Evolutionary conservation across 2,329 filamentous ascomycete species (phyloP), one percentile per base, ranked within the genome.

Genomic region (Diaporthe ilicicola): DNA sequence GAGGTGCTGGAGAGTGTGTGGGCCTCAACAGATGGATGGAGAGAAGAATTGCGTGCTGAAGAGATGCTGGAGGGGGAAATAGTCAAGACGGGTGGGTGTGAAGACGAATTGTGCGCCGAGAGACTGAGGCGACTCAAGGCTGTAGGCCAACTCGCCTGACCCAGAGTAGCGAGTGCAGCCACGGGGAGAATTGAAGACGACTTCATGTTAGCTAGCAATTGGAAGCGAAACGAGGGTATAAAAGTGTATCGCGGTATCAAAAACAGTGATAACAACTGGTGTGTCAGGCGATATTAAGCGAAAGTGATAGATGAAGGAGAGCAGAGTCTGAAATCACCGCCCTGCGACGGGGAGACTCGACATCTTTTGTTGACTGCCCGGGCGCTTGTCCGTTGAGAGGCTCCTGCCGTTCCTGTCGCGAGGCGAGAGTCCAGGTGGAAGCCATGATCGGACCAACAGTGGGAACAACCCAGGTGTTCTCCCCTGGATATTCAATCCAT

Each of bases 121-220:
- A n/a, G 27, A 12, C 22, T 24, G 15, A 42, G 48, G 19, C 27
- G 19, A 13, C 13, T 48, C 42, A 48, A 34, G 6, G 59, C 27
- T 3, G 27, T 15, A 39, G 53, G 29, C 65, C 54, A 56, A n/a
- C n/a, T n/a, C 3, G 65, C 53, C 6, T 59, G 53, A 22, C 42
- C 29, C 22, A 50, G 44, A 50, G 24, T 50, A 27, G 53, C 54
- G 29, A 68, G 29, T 17, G 17, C 22, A 17, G 53, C 66, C 19
- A 59, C 13, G 46, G 44, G 19, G 19, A 50, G 10, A 9, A 68
- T 29, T n/a, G 42, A 7, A n/a, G 17, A 59, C 15, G 44, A 54
- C 44, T 68, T 68, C 66, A 68, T 59, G 42, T 24, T 50, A 44
- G 44, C 44, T 68, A 42, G 22, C 19, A 46, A 17, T 42, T 51